These are phyloP conservation scores for Veloporphyrellus conicus DNA, from an alignment of 1,284 basidiomycete species.

Conservation along the genomic window DNA sequence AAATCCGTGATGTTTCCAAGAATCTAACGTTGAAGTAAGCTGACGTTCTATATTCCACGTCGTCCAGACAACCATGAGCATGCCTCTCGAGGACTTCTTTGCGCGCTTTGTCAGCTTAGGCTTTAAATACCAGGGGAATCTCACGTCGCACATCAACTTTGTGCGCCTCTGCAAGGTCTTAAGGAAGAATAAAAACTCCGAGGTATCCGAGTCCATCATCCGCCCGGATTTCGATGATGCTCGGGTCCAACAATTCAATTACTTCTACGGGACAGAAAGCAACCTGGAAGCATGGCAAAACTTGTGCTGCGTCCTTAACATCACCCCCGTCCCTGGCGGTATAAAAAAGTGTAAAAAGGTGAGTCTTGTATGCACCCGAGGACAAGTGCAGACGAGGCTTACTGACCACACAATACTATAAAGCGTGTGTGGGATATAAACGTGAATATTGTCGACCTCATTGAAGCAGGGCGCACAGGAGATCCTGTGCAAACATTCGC, in stretches of 20 bases:
- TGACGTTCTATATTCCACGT: not conserved
- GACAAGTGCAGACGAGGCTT: too few species aligned
- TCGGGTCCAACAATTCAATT: slow-evolving; percentile 13
- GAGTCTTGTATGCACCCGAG: too few species aligned
- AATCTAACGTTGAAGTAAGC: not conserved
- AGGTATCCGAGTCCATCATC: fast-evolving
- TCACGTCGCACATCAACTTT: slow-evolving; percentile 15
- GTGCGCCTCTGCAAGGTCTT: not conserved
- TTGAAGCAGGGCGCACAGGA: slow-evolving; percentile 11
- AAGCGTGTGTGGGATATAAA: slow-evolving; percentile 17
- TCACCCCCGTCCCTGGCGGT: slow-evolving; percentile 10
- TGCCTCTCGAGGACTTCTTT: slow-evolving; percentile 18
- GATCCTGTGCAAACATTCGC: slow-evolving; percentile 2
- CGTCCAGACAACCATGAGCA: slow-evolving; percentile 3
- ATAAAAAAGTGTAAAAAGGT: slow-evolving; percentile 7
- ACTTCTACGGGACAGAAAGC: slow-evolving; percentile 4
- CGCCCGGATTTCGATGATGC: slow-evolving; percentile 12
- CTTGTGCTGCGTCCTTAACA: slow-evolving; percentile 9
- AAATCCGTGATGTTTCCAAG: too few species aligned
- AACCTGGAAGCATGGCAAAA: slow-evolving; percentile 13
- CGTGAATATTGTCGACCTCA: slow-evolving; percentile 16
- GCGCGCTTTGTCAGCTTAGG: slow-evolving; percentile 12
- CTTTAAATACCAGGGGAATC: slow-evolving; percentile 3
- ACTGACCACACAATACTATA: too few species aligned
- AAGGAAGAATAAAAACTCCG: not conserved